Evolutionary conservation across 495 filamentous ascomycete genomes (phyloP).

Genomic region (Penicillium chermesinum): DNA sequence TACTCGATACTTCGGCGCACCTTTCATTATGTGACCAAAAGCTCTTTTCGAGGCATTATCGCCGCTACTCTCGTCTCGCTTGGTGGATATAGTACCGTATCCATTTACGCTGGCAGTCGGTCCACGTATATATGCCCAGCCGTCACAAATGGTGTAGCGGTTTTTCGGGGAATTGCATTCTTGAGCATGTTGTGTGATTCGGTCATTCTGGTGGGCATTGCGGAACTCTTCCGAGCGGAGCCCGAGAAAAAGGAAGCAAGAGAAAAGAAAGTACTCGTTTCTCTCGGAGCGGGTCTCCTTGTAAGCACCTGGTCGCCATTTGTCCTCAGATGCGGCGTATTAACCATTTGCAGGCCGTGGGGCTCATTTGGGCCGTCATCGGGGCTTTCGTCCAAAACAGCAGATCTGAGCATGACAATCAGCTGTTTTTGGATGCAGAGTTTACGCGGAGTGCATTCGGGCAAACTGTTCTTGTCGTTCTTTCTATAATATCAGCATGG

Average conservation of each 20-base stretch:
- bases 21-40: slow-evolving; percentile 25
- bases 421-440: slow-evolving; percentile 26
- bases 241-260: slow-evolving; percentile 14
- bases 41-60: slow-evolving; percentile 29
- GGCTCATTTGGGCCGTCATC: slow-evolving; percentile 27
- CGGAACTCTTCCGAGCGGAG: slow-evolving; percentile 23
- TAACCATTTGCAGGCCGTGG: slow-evolving; percentile 23
- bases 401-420: slow-evolving; percentile 23
- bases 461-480: slow-evolving; percentile 27
- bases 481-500: slow-evolving; percentile 32
- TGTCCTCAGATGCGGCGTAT: slow-evolving; percentile 1
- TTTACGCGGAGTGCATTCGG: slow-evolving; percentile 34
- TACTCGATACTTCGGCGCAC: slow-evolving; percentile 21
- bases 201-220: slow-evolving; percentile 29
- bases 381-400: slow-evolving; percentile 18
- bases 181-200: slow-evolving; percentile 31
- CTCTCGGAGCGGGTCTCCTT: slow-evolving; percentile 33
- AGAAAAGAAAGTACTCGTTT: slow-evolving; percentile 24
- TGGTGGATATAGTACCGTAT: slow-evolving; percentile 25
- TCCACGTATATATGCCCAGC: slow-evolving; percentile 48
- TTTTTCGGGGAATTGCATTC: slow-evolving; percentile 23
- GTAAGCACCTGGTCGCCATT: slow-evolving; percentile 20
- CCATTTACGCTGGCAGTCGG: slow-evolving; percentile 22
- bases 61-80: slow-evolving; percentile 29
- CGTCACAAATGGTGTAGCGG: slow-evolving; percentile 18